These are phyloP conservation scores for Claviceps pusilla DNA, from an alignment of 2,329 filamentous ascomycete genomes.

Conservation along the genomic window DNA sequence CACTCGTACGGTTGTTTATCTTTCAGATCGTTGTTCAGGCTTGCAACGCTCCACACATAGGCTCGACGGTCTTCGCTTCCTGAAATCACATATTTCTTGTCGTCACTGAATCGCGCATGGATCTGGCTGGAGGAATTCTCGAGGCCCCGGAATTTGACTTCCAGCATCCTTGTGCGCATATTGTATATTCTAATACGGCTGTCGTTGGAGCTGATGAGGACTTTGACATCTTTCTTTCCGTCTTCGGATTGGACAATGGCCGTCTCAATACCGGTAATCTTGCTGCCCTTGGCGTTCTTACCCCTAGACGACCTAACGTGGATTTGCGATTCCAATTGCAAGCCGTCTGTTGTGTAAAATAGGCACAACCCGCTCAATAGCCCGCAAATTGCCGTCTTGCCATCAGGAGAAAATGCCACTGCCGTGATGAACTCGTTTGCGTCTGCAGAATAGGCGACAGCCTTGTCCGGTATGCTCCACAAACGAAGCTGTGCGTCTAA, in stretches of 20 bases:
- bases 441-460: constrained; percentile 67
- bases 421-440: constrained; percentile 83
- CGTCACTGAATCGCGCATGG: constrained; percentile 74
- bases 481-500: constrained; percentile 75
- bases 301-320: constrained; percentile 87
- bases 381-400: constrained; percentile 77
- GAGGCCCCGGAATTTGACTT: constrained; percentile 82
- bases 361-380: constrained; percentile 72
- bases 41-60: constrained; percentile 63
- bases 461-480: constrained; percentile 95
- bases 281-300: constrained; percentile 89
- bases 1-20: constrained; percentile 75
- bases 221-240: constrained; percentile 53
- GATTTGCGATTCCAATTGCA: constrained; percentile 72
- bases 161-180: constrained; percentile 66
- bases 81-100: constrained; percentile 73
- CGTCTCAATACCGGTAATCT: constrained; percentile 87
- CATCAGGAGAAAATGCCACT: constrained; percentile 85
- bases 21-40: constrained; percentile 45
- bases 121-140: constrained; percentile 87
- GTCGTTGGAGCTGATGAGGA: constrained; percentile 89
- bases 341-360: constrained; percentile 83
- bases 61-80: constrained; percentile 83
- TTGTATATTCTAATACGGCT: constrained; percentile 84
- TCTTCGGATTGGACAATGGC: constrained; percentile 36